Evolutionary conservation across 1,139 yeast species (phyloP).

Genomic region (Eremothecium coryli): DNA sequence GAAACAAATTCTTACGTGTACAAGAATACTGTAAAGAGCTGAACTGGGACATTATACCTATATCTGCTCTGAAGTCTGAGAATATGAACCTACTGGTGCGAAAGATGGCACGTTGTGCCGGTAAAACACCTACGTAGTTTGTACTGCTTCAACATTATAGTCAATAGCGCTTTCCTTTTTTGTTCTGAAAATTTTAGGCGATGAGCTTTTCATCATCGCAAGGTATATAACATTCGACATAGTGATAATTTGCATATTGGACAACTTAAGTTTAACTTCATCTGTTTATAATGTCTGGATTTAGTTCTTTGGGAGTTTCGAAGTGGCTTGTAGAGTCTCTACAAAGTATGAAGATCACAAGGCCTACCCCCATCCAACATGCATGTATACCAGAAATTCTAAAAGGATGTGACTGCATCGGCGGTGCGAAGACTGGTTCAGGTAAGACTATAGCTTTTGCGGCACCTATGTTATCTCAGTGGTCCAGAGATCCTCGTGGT

Average conservation of each 20-base stretch:
- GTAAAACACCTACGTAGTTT: conserved; percentile 1
- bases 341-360: conserved; percentile 65
- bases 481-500: conserved; percentile 95
- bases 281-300: conserved; percentile 22
- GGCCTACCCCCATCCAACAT: conserved; percentile 79
- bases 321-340: conserved; percentile 82
- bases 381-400: conserved; percentile 86
- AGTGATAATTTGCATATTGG: neutral
- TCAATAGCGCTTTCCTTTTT: neutral
- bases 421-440: conserved; percentile 97
- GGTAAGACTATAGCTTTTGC: conserved; percentile 98
- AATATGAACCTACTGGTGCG: conserved; percentile 62
- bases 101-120: conserved; percentile 42
- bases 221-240: neutral
- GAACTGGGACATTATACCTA: conserved; percentile 69
- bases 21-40: conserved; percentile 35
- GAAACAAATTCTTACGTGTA: conserved; percentile 37
- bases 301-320: conserved; percentile 64
- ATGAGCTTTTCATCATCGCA: neutral
- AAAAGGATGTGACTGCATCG: conserved; percentile 76
- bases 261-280: neutral
- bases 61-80: conserved; percentile 67
- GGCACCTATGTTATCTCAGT: conserved; percentile 84
- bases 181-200: neutral
- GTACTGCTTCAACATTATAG: too few relatives aligned